Base-by-base conservation (phyloP, 169 alveolate species). In the Cryptosporidium sp. region DNA sequence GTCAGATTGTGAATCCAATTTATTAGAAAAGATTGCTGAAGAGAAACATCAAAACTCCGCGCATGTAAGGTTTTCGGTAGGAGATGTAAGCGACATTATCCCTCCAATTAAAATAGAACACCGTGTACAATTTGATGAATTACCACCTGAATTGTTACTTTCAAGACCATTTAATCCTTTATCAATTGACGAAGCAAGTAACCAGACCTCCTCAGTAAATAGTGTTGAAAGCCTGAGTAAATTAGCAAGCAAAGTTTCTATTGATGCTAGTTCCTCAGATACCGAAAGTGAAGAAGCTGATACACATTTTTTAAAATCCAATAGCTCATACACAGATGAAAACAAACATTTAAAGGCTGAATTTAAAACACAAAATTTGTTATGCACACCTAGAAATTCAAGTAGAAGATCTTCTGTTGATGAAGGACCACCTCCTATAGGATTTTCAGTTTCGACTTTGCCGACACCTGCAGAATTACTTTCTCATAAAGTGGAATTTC, bases 351-450 rank as follows among this genome's bases (percentile, higher is more conserved):
- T 18, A 12, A 55, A 51, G 50, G 26, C 12, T 21, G 85, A 71
- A 50, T 14, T 48, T 14, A 37, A 35, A 14, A 31, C 71, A 18
- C 43, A 65, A 65, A 65, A 67, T 35, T 18, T n/a, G 7, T 50
- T 80, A 29, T 8, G 45, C 16, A 35, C 74, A 29, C 89, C 89
- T 5, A 62, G 10, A 80, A 61, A 35, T 14, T 80, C 89, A 12
- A 80, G 89, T 59, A 80, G 89, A 62, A 80, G 89, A 59, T 80
- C 89, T 35, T 80, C 89, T 9, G 89, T 80, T 41, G 89, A 80
- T 58, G 89, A 80, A 29, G 89, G 89, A 0, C 89, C 89, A 31
- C 89, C 89, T 1, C 89, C 89, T 21, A 16, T 26, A 7, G 89
- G 89, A 21, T 80, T 80, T 65, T 80, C 89, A 26, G 68, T 21